These are phyloP conservation scores for Tolypocladium album DNA, from an alignment of 2,329 filamentous ascomycete species.

Conservation along the genomic window DNA sequence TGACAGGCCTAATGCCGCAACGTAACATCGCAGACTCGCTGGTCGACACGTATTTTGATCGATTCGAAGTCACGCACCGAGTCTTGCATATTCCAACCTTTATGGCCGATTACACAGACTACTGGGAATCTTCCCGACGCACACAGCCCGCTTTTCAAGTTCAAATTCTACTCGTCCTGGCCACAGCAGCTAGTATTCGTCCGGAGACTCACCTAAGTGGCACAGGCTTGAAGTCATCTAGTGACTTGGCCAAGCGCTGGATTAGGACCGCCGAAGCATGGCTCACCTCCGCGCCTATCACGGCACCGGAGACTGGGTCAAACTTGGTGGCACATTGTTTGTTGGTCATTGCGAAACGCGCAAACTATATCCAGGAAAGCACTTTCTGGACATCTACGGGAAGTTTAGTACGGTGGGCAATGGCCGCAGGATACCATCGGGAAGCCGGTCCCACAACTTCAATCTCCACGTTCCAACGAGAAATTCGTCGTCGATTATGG, in stretches of 20 bases:
- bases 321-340: not conserved
- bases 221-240: not conserved
- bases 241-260: not conserved
- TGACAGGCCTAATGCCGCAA: not conserved
- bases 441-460: not conserved
- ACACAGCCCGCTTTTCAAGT: not conserved
- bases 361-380: not conserved
- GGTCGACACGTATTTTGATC: not conserved
- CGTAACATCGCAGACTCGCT: not conserved
- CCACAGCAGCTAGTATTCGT: not conserved
- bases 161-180: not conserved
- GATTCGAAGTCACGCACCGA: not conserved
- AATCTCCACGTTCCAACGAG: not conserved
- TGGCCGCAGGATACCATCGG: not conserved
- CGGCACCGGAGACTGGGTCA: not conserved
- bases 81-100: not conserved
- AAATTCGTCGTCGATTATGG: not conserved
- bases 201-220: not conserved
- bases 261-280: not conserved
- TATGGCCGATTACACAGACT: not conserved
- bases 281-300: not conserved
- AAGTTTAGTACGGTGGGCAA: not conserved
- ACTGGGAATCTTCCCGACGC: not conserved
- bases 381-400: not conserved
- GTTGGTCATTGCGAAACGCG: not conserved